Conservation (phyloP, 768 basidiomycete species). For the Hypholoma fasciculare region DNA sequence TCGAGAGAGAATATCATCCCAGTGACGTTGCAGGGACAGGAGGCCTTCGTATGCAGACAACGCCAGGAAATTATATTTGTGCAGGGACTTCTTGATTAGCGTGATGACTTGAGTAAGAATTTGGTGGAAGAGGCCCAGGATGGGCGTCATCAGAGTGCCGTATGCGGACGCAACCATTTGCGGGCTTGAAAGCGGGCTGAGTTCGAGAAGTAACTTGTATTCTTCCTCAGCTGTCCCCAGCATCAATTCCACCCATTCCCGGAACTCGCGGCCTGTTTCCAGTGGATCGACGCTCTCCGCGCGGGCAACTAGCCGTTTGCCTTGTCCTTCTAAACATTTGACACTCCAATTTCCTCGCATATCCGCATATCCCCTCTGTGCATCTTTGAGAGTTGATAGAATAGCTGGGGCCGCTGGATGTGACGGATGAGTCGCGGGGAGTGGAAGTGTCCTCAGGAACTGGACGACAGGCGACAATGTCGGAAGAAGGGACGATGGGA, state of each 20-base stretch:
- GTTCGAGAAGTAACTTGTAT: conserved; percentile 60
- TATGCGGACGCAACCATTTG: conserved; percentile 59
- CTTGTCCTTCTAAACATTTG: conserved; percentile 73
- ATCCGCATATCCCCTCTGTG: conserved; percentile 81
- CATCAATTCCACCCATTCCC: conserved; percentile 67
- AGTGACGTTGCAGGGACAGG: conserved; percentile 54
- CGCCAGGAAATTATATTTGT: conserved; percentile 79
- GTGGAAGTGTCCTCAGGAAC: conserved; percentile 70
- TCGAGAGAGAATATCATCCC: conserved; percentile 64
- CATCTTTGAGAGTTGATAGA: conserved; percentile 65
- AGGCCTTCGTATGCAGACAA: conserved; percentile 68
- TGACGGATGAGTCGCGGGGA: conserved; percentile 80
- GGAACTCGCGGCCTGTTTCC: conserved; percentile 67
- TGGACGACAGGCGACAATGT: conserved; percentile 63
- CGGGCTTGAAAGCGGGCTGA: conserved; percentile 58
- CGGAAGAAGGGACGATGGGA: conserved; percentile 52
- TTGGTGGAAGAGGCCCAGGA: conserved; percentile 64
- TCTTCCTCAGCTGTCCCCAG: conserved; percentile 75
- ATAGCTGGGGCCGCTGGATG: conserved; percentile 75
- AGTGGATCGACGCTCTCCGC: conserved; percentile 70
- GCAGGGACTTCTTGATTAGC: conserved; percentile 75
- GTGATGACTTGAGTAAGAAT: conserved; percentile 62
- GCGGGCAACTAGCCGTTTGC: conserved; percentile 66
- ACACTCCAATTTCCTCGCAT: conserved; percentile 82
- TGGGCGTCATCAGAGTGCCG: conserved; percentile 59